Percentiles rank a stretch among this genome's conserved stretches.
Evolutionary conservation across 768 basidiomycete species (phyloP).

Genomic region (Tricholoma matsutake): DNA sequence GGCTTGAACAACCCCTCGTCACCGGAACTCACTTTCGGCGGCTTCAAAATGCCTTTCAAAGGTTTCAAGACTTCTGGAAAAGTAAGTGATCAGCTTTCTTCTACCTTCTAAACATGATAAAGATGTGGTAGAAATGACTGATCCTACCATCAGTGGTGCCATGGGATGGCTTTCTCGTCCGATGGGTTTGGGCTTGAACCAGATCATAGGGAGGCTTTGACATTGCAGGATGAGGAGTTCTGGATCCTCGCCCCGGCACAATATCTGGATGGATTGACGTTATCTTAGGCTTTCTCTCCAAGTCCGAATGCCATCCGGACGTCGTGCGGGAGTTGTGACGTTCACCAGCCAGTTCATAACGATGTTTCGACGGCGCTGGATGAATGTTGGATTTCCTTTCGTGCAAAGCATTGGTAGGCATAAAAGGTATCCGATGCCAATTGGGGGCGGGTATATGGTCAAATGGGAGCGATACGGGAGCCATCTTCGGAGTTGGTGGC

Average conservation of each 20-base stretch:
- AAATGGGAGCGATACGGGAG: conserved; percentile 28
- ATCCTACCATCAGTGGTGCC: conserved; percentile 1
- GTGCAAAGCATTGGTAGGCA: not conserved
- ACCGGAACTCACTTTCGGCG: conserved; percentile 8
- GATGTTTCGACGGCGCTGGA: not conserved
- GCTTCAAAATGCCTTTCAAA: conserved; percentile 12
- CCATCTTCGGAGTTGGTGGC: conserved; percentile 33
- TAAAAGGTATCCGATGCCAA: conserved; percentile 13
- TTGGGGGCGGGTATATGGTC: conserved; percentile 19
- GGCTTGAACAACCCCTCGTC: conserved; percentile 8
- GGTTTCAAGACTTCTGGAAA: conserved; percentile 8
- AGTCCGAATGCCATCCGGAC: conserved; percentile 5
- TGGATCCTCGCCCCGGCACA: conserved; percentile 20
- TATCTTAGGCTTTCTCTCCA: conserved; percentile 19
- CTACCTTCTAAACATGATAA: not conserved
- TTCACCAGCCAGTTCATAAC: not conserved
- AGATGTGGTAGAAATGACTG: not conserved
- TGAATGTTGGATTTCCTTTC: not conserved
- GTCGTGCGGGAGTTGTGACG: conserved; percentile 1
- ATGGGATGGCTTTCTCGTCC: conserved; percentile 8
- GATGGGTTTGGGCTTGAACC: not conserved
- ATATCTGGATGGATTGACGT: conserved; percentile 17
- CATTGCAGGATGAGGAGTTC: conserved; percentile 16
- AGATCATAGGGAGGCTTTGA: conserved; percentile 4
- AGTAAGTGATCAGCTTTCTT: not conserved